Percentiles rank a stretch among this genome's conserved stretches.
phyloP scores from a whole-genome alignment of 208 protist genomes.

The Leishmania mexicana region DNA sequence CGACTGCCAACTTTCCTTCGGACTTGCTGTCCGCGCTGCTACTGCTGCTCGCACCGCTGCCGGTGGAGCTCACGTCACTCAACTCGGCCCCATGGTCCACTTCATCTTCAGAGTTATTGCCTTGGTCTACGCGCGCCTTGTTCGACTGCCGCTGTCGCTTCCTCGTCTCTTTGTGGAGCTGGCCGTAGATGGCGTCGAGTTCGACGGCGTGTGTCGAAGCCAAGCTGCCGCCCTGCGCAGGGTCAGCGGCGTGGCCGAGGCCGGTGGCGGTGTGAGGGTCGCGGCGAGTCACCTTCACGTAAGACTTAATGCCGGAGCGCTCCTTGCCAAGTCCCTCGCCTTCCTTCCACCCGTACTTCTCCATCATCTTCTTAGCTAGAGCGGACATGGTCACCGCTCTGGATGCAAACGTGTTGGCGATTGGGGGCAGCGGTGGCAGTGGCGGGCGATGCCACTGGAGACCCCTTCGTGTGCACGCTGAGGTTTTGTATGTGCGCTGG shows the following conservation, averaged over 20 bases:
- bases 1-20: not conserved
- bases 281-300: constrained; percentile 78
- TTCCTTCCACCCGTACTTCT: constrained; percentile 86
- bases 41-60: constrained; percentile 22
- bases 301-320: constrained; percentile 58
- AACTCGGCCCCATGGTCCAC: not conserved
- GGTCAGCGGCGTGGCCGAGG: constrained; percentile 75
- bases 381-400: constrained; percentile 47
- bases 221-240: constrained; percentile 38
- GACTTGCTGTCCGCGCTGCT: constrained; percentile 9
- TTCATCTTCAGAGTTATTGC: not conserved
- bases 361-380: constrained; percentile 79
- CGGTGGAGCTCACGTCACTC: constrained; percentile 11
- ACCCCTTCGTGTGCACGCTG: not conserved
- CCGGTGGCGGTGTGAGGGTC: constrained; percentile 70
- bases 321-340: constrained; percentile 86
- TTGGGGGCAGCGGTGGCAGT: not conserved
- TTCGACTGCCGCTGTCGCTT: constrained; percentile 5
- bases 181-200: constrained; percentile 68
- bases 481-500: not conserved
- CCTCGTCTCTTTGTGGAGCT: constrained; percentile 31
- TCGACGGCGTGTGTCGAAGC: constrained; percentile 62
- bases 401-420: not conserved
- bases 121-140: not conserved
- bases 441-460: not conserved